These are phyloP conservation scores for Psophocarpus tetragonolobus DNA, from an alignment of 306 rosid genomes.

Conservation along the genomic window DNA sequence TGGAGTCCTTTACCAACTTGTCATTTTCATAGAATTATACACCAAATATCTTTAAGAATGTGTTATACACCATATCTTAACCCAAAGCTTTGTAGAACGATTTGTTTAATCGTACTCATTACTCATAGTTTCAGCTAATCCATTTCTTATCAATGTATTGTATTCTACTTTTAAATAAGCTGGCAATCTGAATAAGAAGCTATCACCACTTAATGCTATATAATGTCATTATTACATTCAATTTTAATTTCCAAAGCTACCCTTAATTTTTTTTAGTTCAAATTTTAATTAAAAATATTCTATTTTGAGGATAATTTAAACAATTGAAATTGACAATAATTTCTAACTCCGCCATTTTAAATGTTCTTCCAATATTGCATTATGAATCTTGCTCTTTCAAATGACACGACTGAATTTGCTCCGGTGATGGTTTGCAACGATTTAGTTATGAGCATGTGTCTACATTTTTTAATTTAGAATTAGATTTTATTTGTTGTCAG, in stretches of 20 bases:
- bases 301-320: not conserved
- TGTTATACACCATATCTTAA: not conserved
- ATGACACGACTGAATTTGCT: not conserved
- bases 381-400: not conserved
- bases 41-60: too few species aligned
- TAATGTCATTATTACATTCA: not conserved
- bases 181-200: not conserved
- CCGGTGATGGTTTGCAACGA: not conserved
- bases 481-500: too few species aligned
- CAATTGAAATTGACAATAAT: not conserved
- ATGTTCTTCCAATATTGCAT: not conserved
- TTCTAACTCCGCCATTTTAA: not conserved
- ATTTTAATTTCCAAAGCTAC: too few species aligned
- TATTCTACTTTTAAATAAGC: not conserved
- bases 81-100: not conserved
- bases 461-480: too few species aligned
- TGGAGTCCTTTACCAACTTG: too few species aligned
- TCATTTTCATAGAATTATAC: too few species aligned
- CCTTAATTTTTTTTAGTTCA: not conserved
- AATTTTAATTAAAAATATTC: not conserved
- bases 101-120: not conserved
- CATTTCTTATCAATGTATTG: not conserved
- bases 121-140: not conserved
- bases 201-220: not conserved
- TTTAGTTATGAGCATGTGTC: not conserved